Evolutionary conservation across 768 basidiomycete species (phyloP).

Genomic region (Tephrocybe sp.): DNA sequence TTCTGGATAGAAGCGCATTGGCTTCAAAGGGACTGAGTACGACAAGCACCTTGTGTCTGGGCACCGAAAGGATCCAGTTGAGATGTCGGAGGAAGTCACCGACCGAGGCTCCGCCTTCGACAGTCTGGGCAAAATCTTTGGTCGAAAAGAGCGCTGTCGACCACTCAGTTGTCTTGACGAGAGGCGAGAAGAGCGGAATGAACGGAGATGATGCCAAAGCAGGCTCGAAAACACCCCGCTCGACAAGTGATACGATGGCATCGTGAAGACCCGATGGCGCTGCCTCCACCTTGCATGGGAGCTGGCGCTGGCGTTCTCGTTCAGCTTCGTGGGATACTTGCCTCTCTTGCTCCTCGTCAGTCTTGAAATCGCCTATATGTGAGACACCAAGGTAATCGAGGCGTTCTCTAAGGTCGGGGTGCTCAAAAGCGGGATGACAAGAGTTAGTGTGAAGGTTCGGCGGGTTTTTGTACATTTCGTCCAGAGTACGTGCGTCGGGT

Average conservation of each 20-base stretch:
- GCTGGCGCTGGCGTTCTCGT: constrained; percentile 37
- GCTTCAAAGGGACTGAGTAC: constrained; percentile 42
- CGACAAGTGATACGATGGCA: constrained; percentile 26
- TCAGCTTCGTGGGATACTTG: constrained; percentile 46
- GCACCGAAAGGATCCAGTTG: constrained; percentile 41
- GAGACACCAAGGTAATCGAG: constrained; percentile 26
- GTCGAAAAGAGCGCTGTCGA: constrained; percentile 28
- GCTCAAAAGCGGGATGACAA: constrained; percentile 10
- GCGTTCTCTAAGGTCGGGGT: constrained; percentile 23
- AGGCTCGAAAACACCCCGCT: constrained; percentile 27
- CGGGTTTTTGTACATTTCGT: constrained; percentile 33
- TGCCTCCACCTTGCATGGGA: constrained; percentile 29
- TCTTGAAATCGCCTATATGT: constrained; percentile 16
- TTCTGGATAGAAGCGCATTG: constrained; percentile 32
- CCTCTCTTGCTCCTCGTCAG: constrained; percentile 52
- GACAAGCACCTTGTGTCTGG: constrained; percentile 22
- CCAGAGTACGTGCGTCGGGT: constrained; percentile 35
- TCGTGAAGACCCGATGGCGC: constrained; percentile 10
- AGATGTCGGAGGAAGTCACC: constrained; percentile 37
- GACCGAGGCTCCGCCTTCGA: constrained; percentile 15
- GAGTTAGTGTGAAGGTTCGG: not conserved
- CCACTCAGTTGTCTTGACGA: constrained; percentile 18
- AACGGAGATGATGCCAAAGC: no score
- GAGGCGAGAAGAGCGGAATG: constrained; percentile 17
- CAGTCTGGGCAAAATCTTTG: constrained; percentile 33